Conservation (phyloP, 2,329 filamentous ascomycete species). For the Pyrenochaeta sp. region DNA sequence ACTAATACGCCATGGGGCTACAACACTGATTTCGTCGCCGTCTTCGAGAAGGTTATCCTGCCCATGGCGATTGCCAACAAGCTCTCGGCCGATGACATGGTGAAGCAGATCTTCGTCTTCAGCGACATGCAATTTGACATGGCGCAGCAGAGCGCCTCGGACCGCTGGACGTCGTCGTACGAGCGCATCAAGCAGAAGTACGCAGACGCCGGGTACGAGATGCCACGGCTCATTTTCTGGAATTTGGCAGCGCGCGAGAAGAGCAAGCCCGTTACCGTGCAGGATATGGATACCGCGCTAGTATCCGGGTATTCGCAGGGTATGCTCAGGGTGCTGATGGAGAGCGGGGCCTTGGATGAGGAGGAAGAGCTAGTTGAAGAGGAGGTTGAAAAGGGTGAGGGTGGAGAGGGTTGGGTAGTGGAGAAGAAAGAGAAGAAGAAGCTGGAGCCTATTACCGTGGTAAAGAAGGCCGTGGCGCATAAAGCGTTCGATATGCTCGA, state of each 20-base stretch:
- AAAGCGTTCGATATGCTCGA: conserved; percentile 64
- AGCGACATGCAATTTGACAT: conserved; percentile 67
- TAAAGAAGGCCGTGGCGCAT: conserved; percentile 62
- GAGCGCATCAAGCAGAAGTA: conserved; percentile 59
- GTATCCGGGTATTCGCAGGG: conserved; percentile 66
- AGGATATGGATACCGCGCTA: conserved; percentile 56
- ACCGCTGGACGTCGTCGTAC: conserved; percentile 56
- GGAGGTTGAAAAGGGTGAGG: conserved; percentile 32
- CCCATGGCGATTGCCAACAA: conserved; percentile 61
- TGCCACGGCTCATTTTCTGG: conserved; percentile 69
- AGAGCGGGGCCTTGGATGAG: conserved; percentile 55
- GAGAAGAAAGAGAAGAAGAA: conserved; percentile 44
- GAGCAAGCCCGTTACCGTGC: conserved; percentile 59
- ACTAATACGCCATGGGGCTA: conserved; percentile 45
- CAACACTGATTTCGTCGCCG: conserved; percentile 62
- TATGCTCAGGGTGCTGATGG: conserved; percentile 65
- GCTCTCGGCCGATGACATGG: conserved; percentile 64
- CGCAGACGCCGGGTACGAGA: conserved; percentile 60
- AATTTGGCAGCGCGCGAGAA: conserved; percentile 60
- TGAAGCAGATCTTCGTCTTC: conserved; percentile 68
- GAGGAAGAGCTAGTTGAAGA: conserved; percentile 50
- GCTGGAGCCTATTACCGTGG: conserved; percentile 34
- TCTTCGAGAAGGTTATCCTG: conserved; percentile 63
- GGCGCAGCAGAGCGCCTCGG: conserved; percentile 26
- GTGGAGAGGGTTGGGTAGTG: conserved; percentile 48